Evolutionary conservation across 176 grass and related monocot genomes (phyloP).

Genomic region (Melocanna baccifera): DNA sequence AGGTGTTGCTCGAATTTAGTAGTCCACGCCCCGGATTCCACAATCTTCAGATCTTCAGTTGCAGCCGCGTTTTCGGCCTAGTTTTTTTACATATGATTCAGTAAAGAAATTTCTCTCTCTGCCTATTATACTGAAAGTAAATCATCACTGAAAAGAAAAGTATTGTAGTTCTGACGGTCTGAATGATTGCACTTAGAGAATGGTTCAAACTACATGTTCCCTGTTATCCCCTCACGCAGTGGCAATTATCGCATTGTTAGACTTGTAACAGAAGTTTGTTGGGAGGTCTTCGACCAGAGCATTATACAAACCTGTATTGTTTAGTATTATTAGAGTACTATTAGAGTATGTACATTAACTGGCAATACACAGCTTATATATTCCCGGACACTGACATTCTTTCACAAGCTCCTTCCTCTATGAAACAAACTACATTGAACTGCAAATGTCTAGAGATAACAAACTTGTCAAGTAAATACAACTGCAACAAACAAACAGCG

Average conservation of each 20-base stretch:
- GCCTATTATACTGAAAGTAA: background rate
- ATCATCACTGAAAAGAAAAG: background rate
- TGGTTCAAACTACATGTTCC: background rate
- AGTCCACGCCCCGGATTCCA: background rate
- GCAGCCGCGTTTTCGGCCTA: background rate
- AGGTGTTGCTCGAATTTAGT: background rate
- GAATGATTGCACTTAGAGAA: background rate
- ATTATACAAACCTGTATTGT: background rate
- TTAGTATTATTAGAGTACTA: background rate
- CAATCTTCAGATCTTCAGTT: background rate
- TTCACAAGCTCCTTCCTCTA: background rate
- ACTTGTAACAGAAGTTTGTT: constrained; percentile 28
- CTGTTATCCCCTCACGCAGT: background rate
- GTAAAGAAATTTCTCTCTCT: background rate
- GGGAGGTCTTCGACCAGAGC: background rate
- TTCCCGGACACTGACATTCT: background rate
- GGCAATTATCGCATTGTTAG: background rate
- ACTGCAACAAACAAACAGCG: background rate
- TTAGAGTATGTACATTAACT: background rate
- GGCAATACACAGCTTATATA: background rate
- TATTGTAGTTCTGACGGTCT: background rate
- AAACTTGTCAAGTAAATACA: background rate
- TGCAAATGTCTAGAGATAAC: background rate
- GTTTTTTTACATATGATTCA: background rate
- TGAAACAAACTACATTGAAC: background rate